Evolutionary conservation across 441 rosid species (phyloP).

Genomic region (Brassica balearica): DNA sequence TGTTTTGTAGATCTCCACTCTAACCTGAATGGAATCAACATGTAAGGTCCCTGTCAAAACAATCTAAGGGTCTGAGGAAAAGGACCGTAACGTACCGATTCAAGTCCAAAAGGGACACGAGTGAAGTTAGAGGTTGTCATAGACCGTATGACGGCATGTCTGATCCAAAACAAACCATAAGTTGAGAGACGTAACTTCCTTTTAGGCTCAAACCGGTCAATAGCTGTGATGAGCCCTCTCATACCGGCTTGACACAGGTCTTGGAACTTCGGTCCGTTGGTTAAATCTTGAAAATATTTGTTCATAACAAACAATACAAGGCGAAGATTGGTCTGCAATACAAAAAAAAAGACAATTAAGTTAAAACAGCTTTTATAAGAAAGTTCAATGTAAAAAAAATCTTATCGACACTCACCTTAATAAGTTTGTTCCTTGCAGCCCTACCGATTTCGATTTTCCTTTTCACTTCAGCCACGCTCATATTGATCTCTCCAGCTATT

Average conservation of each 20-base stretch:
- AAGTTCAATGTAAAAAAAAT: neutral
- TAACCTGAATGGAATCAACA: slow-evolving; percentile 57
- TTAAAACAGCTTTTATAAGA: neutral
- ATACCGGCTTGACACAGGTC: slow-evolving; percentile 97
- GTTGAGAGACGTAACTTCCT: slow-evolving; percentile 83
- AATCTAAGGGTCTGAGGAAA: neutral
- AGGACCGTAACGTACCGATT: slow-evolving; percentile 59
- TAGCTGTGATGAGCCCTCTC: slow-evolving; percentile 82
- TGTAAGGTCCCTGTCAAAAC: slow-evolving; percentile 20
- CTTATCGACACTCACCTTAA: slow-evolving; percentile 54
- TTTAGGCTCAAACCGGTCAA: slow-evolving; percentile 86
- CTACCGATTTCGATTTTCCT: slow-evolving; percentile 65
- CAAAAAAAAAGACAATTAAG: no score
- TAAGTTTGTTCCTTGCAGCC: slow-evolving; percentile 89
- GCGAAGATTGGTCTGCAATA: slow-evolving; percentile 61
- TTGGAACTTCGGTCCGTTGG: slow-evolving; percentile 77
- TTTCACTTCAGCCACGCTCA: slow-evolving; percentile 55
- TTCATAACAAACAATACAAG: slow-evolving; percentile 85
- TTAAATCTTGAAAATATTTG: slow-evolving; percentile 81
- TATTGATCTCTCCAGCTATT: slow-evolving; percentile 60
- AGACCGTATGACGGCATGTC: slow-evolving; percentile 88
- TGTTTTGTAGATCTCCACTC: slow-evolving; percentile 74
- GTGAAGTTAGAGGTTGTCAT: slow-evolving; percentile 86
- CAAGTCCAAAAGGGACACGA: slow-evolving; percentile 87
- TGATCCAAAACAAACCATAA: slow-evolving; percentile 85